Evolutionary conservation across 2,329 filamentous ascomycete genomes (phyloP).

Genomic region (Malbranchea cinnamomea): DNA sequence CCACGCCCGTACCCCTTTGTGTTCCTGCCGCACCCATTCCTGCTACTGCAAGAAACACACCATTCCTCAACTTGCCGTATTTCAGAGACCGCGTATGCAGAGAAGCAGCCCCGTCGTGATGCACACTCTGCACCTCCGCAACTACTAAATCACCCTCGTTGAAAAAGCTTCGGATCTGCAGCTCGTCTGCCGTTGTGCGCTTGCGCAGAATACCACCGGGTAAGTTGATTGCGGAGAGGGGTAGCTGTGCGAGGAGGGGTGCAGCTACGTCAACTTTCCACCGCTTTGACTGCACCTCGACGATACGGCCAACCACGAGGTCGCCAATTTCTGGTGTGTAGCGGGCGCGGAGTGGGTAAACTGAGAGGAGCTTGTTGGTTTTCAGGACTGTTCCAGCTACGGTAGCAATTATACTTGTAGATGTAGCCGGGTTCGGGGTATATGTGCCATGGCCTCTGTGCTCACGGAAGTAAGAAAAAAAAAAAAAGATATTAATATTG

Average conservation of each 20-base stretch:
- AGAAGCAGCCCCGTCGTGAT: constrained; percentile 69
- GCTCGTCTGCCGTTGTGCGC: constrained; percentile 85
- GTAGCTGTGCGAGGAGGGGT: constrained; percentile 68
- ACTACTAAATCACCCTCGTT: constrained; percentile 86
- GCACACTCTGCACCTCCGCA: constrained; percentile 84
- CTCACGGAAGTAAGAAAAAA: constrained; percentile 6
- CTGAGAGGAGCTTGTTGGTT: constrained; percentile 92
- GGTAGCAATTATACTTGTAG: constrained; percentile 65
- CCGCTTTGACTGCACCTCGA: constrained; percentile 81
- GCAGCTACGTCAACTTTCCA: constrained; percentile 94
- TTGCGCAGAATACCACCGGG: constrained; percentile 85
- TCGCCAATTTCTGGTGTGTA: constrained; percentile 96
- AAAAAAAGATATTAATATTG: neutral
- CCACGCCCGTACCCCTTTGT: constrained; percentile 61
- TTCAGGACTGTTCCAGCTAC: constrained; percentile 81
- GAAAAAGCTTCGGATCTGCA: constrained; percentile 96
- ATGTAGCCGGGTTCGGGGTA: constrained; percentile 36
- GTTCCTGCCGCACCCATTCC: constrained; percentile 61
- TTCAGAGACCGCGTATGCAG: constrained; percentile 82
- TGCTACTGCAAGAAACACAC: constrained; percentile 68
- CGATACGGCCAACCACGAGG: constrained; percentile 81
- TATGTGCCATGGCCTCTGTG: constrained; percentile 84
- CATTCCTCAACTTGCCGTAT: constrained; percentile 92
- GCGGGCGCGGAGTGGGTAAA: constrained; percentile 75
- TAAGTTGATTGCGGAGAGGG: constrained; percentile 81